Evolutionary conservation across 1,139 yeast genomes (phyloP).

Genomic region (Yamadazyma membranifaciens): DNA sequence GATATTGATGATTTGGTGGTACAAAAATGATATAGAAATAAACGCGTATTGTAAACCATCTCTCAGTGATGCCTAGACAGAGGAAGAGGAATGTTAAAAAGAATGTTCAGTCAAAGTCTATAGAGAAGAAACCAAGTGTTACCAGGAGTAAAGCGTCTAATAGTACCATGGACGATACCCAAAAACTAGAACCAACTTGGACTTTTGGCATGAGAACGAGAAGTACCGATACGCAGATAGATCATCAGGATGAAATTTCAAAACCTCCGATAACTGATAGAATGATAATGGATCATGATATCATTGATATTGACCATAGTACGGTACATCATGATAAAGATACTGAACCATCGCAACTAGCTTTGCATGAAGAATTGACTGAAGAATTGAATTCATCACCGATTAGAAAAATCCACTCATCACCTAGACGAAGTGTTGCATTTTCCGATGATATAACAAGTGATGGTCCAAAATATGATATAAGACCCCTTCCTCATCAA

Average conservation of each 20-base stretch:
- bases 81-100: too few species aligned
- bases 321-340: too few species aligned
- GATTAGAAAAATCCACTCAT: slow-evolving; percentile 20
- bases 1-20: too few species aligned
- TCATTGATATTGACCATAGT: too few species aligned
- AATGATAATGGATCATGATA: not conserved
- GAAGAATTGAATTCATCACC: slow-evolving; percentile 21
- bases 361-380: too few species aligned
- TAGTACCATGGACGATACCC: too few species aligned
- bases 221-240: not conserved
- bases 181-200: too few species aligned
- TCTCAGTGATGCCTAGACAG: too few species aligned
- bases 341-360: too few species aligned
- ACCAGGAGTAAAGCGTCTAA: not conserved
- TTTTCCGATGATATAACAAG: slow-evolving; percentile 41
- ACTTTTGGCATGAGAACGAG: not conserved
- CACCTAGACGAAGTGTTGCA: slow-evolving; percentile 36
- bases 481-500: slow-evolving; percentile 5
- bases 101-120: too few species aligned
- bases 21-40: slow-evolving; percentile 1
- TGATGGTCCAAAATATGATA: slow-evolving; percentile 16
- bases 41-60: not conserved
- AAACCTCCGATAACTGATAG: slow-evolving; percentile 3
- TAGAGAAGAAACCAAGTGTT: not conserved
- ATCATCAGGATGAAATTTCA: not conserved